Conservation (phyloP, 129 eudicot species). For the Escallonia rubra region DNA sequence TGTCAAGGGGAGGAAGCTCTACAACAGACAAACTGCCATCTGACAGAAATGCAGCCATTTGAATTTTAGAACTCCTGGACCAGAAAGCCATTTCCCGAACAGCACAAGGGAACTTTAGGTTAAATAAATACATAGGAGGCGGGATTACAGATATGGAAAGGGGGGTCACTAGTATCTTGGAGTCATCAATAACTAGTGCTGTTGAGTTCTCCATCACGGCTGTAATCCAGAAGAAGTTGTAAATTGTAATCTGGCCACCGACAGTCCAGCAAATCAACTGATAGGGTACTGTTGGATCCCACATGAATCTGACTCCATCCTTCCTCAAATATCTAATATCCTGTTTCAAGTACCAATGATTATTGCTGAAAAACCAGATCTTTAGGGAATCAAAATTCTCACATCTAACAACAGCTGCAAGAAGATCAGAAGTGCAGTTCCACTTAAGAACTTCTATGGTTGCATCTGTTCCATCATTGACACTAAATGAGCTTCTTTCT, state of each 20-base stretch:
- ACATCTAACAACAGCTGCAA: constrained; percentile 66
- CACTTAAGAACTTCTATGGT: constrained; percentile 60
- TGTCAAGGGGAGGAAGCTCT: constrained; percentile 73
- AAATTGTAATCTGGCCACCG: constrained; percentile 43
- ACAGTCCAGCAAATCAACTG: constrained; percentile 72
- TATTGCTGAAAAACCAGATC: constrained; percentile 86
- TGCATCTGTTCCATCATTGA: constrained; percentile 35
- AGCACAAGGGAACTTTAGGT: constrained; percentile 59
- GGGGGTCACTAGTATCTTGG: constrained; percentile 73
- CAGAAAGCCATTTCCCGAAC: constrained; percentile 61
- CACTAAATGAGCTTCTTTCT: constrained; percentile 80
- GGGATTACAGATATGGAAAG: constrained; percentile 70
- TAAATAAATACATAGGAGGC: constrained; percentile 82
- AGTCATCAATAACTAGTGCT: constrained; percentile 82
- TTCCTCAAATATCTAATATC: constrained; percentile 57
- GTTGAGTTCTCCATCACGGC: constrained; percentile 73
- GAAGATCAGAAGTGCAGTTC: constrained; percentile 86
- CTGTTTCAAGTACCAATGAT: constrained; percentile 92
- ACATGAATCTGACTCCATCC: constrained; percentile 60
- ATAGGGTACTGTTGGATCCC: constrained; percentile 78
- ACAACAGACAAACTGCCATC: constrained; percentile 77
- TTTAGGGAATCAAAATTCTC: constrained; percentile 57
- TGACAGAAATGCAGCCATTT: constrained; percentile 69
- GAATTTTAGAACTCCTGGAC: constrained; percentile 46
- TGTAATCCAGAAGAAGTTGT: constrained; percentile 72